Evolutionary conservation across 2,329 filamentous ascomycete genomes (phyloP), one percentile per base, ranked within the genome.

Genomic region (Alternaria dauci): DNA sequence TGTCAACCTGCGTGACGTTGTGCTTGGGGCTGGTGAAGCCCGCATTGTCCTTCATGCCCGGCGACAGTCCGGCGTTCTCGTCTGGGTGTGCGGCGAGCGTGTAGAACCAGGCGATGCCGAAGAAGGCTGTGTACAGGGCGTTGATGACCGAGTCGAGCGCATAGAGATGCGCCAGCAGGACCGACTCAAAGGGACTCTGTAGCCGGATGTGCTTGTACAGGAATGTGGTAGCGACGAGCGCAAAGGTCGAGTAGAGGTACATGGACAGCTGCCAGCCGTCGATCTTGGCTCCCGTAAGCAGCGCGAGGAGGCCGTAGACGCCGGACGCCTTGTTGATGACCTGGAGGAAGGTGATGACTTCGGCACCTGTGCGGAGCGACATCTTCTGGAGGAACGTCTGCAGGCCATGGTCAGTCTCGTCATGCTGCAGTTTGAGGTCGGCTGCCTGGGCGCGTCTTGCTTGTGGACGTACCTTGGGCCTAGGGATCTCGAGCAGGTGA

Each of bases 291-390:
- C 94, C 94, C 25, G 94, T 96, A 66, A 97, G 84, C 69, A 97
- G 87, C 60, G 94, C 93, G 69, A 97, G 89, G 43, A 97, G 85
- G 67, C 94, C 94, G 80, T 96, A 97, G 69, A 97, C 84, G 59
- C 93, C 94, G 51, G 92, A 94, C 68, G 94, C 87, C 80, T 97
- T 97, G 85, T 97, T 97, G 81, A 97, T 89, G 56, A 96, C 85
- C 66, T 96, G 87, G 11, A 91, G 89, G 63, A 95, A 85, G 5
- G 91, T 89, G 72, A 97, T 93, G 72, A 97, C 86, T 70, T 95
- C 92, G 47, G 92, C 90, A 68, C 92, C 94, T 34, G 92, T 94
- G 71, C 92, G 91, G 55, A 97, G 88, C 75, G 91, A 92, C 83
- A 97, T 90, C 73, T 93, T 83, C 76, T 92, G 92, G 67, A 97